Base-by-base conservation (phyloP, 129 eudicot species). In the Mikania micrantha region DNA sequence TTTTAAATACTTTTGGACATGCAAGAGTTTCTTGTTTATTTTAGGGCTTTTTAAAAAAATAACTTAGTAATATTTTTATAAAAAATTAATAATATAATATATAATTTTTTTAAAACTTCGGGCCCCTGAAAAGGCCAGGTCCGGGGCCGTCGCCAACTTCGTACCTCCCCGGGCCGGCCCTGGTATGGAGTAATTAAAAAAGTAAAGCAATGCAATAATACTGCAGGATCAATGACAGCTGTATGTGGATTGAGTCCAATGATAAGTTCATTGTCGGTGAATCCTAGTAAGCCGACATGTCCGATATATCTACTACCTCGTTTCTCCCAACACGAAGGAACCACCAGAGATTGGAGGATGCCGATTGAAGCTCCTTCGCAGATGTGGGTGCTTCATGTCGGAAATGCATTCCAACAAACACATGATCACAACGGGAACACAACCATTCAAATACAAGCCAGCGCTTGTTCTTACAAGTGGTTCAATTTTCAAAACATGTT, bases 401-500 rank as follows among this genome's bases (percentile, higher is more conserved):
- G 90, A 8, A 93, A 93, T 73, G 95, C 95, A 0, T 88, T 80
- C 38, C 96, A 93, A 70, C 80, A 70, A 25, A 77, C 22, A 4
- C n/a, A n/a, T n/a, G 85, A 79, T 70, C 72, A 41, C 2, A 62
- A 82, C 10, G 98, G 98, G 28, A 76, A 84, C 61, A 41, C 53
- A 13, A 60, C 78, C 1, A 79, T 93, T 67, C 90, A 82, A 35
- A 81, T 93, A 53, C 98, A 93, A 71, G 98, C 96, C 13, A 84
- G 88, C 56, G 82, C 83, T 47, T 88, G 92, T 75, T 85, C 95
- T 50, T 93, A 93, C 49, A 77, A 79, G 24, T 93, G 98, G 98
- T 88, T 93, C 88, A 88, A 84, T 68, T 93, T 93, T 80, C 98
- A 93, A 63, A 88, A 86, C 69, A 74, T 93, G 90, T 93, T 93